These are phyloP conservation scores for Curvularia lunata DNA, from an alignment of 2,329 filamentous ascomycete species.

Conservation along the genomic window DNA sequence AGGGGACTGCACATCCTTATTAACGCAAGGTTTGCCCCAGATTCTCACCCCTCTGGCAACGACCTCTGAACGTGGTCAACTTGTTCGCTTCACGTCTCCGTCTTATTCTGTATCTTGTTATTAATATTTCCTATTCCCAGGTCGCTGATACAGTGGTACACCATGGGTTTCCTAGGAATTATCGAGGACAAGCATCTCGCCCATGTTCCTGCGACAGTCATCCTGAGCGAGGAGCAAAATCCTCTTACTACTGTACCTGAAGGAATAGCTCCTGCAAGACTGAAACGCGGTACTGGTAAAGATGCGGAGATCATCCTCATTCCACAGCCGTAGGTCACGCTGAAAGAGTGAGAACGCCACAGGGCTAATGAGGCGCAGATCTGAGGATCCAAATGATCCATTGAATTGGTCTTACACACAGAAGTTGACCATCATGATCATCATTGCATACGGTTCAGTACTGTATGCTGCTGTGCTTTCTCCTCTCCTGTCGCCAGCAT, in stretches of 20 bases:
- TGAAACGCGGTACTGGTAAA: constrained; percentile 45
- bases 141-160: constrained; percentile 5
- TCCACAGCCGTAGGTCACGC: constrained; percentile 40
- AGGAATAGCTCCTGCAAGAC: constrained; percentile 22
- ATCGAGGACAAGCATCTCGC: constrained; percentile 42
- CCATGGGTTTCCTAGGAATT: constrained; percentile 45
- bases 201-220: constrained; percentile 46
- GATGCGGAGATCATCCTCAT: constrained; percentile 44
- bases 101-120: not conserved
- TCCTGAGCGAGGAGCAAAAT: constrained; percentile 36
- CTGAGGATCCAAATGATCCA: constrained; percentile 46
- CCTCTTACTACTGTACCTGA: constrained; percentile 4
- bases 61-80: not conserved
- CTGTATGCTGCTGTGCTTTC: constrained; percentile 44
- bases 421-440: constrained; percentile 43
- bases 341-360: constrained; percentile 31
- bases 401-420: constrained; percentile 44
- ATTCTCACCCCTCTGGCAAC: not conserved
- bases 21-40: constrained; percentile 11
- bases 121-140: not conserved
- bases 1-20: constrained; percentile 13
- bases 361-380: constrained; percentile 50
- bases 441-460: constrained; percentile 42
- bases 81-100: not conserved
- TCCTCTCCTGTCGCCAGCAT: constrained; percentile 46